Base-by-base conservation (phyloP, 169 alveolate genomes). In the Plasmodium knowlesi region DNA sequence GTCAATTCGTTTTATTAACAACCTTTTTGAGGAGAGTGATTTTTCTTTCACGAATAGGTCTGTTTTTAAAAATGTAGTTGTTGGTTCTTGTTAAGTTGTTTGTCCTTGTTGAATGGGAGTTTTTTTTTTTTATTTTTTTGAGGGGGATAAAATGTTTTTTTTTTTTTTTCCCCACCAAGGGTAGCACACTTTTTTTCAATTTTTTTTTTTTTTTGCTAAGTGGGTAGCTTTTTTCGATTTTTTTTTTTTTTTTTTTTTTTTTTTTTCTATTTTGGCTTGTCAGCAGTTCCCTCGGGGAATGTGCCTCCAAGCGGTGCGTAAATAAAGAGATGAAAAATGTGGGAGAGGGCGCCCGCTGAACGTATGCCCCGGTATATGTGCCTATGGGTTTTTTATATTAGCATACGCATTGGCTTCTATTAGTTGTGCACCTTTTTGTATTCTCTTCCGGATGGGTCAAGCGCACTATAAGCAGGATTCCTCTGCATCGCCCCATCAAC, bases 101-200 rank as follows among this genome's bases (percentile, higher is more conserved):
- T 32, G 53, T 30, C 41, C 82, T 34, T 72, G 28, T 16, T 61
- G 0, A 25, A 61, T n/a, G 2, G 32, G 25, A 4, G 16, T 30
- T 34, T 78, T 95, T 28, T 92, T 19, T 46, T 81, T 78, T 95
- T 28, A 84, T 19, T 46, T 81, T 80, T 88, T 74, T 95, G 82
- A 28, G 28, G 41, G 37, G 78, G 53, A 57, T 95, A 95, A 95
- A 95, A 89, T 92, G 12, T n/a, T 8, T 32, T 46, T 57, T 37
- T 57, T 34, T 39, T 43, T 50, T 83, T 41, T n/a, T n/a, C n/a
- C n/a, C n/a, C 53, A 2, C 34, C n/a, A 30, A 19, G 25, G 10
- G 34, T 8, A 34, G 32, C 37, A 25, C 10, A 19, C 32, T 61
- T 61, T 61, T 82, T 82, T 54, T 57, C 19, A 3, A 32, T 32